Evolutionary conservation across 257 asterid species (phyloP).

Genomic region (Solanum arcanum): DNA sequence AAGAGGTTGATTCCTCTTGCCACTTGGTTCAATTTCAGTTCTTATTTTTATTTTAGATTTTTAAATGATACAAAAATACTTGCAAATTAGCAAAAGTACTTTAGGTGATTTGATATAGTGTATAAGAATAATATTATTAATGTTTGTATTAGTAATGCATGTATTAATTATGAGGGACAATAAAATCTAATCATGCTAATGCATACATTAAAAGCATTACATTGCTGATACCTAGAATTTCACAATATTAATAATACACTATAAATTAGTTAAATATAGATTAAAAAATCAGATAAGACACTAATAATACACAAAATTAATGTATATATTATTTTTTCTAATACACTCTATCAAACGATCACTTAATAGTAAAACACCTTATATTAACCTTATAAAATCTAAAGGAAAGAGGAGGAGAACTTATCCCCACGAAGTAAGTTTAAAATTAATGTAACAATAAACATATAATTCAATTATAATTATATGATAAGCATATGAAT

Average conservation of each 20-base stretch:
- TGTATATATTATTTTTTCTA: no score
- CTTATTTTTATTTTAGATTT: background rate
- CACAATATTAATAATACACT: background rate
- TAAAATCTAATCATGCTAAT: background rate
- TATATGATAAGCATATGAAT: background rate
- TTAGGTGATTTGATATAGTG: background rate
- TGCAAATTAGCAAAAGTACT: background rate
- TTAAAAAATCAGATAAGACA: no score
- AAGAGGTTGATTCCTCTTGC: background rate
- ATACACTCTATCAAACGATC: no score
- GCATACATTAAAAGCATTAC: background rate
- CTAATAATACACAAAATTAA: background rate
- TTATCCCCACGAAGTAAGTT: background rate
- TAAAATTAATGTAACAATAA: background rate
- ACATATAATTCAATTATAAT: background rate
- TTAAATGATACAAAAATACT: background rate
- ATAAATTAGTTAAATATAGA: no score
- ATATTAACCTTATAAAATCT: background rate
- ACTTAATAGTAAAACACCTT: background rate
- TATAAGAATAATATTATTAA: no score
- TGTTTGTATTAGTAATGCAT: no score
- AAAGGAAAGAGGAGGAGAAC: background rate
- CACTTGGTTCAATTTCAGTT: background rate
- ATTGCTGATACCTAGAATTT: background rate
- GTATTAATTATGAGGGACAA: background rate